Base-by-base conservation (phyloP, 192 early-diverging fungal genomes). In the Backusella mclennaniae region DNA sequence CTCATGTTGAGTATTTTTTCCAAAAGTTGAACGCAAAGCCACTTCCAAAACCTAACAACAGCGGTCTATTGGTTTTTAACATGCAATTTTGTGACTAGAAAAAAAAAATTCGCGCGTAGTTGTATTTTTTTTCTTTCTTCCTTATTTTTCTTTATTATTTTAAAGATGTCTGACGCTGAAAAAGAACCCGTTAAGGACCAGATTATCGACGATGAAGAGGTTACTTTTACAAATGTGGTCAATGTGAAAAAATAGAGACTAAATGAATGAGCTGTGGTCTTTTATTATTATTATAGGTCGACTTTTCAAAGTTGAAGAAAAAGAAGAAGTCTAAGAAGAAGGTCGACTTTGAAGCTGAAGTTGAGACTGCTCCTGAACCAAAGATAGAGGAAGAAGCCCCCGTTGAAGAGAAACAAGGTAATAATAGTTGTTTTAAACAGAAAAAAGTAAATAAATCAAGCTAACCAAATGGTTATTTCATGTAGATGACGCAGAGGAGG, bases 281-380 rank as follows among this genome's bases (percentile, higher is more conserved):
- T 33, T 33, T 33, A 33, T 33, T 33, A 33, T 67, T 75, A 15
- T 35, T 31, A 17, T 39, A 84, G 82, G 63, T 78, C 14, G 82
- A 84, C 67, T 84, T 80, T 46, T 80, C 79, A 46, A 82, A 78
- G 33, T 66, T 86, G 67, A 87, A 87, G 83, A 92, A 92, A 80
- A 92, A 92, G 79, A 92, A 89, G 80, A 87, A 90, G 83, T 86
- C 87, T 41, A 92, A 92, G 84, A 89, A 89, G 87, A 77, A 75
- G 71, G 85, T 84, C 31, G 75, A 77, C 36, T 82, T 82, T 74
- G 85, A 86, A 53, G 73, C 78, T 71, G 81, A 85, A 52, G 35
- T 81, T 36, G 83, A 85, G 17, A 42, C 68, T n/a, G 19, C 70
- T 49, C 67, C 74, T 63, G 69, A 52, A 21, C 41, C 56, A 53